Conservation (phyloP, 1,139 yeast genomes). For the Taphrina wiesneri region DNA sequence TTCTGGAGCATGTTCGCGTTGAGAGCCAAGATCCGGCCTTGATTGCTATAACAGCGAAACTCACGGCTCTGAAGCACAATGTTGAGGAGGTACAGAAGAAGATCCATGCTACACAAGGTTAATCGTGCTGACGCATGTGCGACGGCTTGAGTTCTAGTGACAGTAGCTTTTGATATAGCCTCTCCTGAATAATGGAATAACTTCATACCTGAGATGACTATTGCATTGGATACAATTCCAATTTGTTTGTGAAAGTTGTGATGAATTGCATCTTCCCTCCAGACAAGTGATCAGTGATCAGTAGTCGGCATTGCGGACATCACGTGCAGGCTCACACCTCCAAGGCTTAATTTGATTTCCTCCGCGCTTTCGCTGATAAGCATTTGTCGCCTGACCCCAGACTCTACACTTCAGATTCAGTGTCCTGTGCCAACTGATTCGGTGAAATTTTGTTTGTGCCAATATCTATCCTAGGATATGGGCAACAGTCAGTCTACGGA, state of each 20-base stretch:
- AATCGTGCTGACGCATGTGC: no score
- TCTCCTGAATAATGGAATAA: not conserved
- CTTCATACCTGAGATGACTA: no score
- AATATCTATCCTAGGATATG: not conserved
- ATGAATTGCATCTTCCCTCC: no score
- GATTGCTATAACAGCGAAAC: slow-evolving; percentile 50
- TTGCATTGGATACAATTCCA: no score
- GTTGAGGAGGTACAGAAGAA: slow-evolving; percentile 25
- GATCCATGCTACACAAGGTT: slow-evolving; percentile 8
- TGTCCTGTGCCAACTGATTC: no score
- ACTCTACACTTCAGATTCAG: not conserved
- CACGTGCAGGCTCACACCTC: not conserved
- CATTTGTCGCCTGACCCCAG: not conserved
- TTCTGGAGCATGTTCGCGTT: slow-evolving; percentile 49
- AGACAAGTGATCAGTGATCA: not conserved
- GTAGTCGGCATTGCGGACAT: not conserved
- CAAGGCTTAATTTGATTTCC: not conserved
- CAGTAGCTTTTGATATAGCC: not conserved
- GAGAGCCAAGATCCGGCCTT: slow-evolving; percentile 53
- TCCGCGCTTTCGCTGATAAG: not conserved
- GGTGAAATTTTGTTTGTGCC: no score
- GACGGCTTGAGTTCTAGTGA: no score
- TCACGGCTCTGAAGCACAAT: slow-evolving; percentile 41
- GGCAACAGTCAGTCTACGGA: slow-evolving; percentile 17
- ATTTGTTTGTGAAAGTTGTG: no score